A percentile compares a stretch with the other conserved stretches of the same genome.
These are phyloP conservation scores for Lagenaria siceraria DNA, from an alignment of 306 rosid species.

Conservation along the genomic window DNA sequence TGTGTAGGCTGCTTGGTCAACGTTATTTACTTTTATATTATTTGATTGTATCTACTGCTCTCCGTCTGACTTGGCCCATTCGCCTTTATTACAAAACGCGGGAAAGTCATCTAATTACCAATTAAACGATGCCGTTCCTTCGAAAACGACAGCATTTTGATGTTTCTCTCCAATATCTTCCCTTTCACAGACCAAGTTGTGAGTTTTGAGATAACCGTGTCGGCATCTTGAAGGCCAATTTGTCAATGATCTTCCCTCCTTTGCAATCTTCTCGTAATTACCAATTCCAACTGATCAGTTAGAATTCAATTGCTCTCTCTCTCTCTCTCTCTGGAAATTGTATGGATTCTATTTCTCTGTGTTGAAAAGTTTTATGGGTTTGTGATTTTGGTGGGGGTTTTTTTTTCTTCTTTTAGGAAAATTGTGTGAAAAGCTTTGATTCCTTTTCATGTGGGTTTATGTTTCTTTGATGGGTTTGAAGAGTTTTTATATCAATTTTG, in stretches of 20 bases:
- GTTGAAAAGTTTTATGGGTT: not conserved
- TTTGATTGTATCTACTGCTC: not conserved
- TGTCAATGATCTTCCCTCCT: not conserved
- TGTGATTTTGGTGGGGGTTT: not conserved
- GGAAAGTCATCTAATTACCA: not conserved
- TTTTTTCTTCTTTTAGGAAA: not conserved
- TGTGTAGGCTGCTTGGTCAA: not conserved
- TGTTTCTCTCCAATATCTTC: not conserved
- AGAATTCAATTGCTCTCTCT: not conserved
- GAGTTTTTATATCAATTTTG: not conserved
- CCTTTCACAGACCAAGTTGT: not conserved
- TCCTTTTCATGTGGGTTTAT: not conserved
- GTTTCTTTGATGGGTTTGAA: not conserved
- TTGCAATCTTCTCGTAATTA: not conserved
- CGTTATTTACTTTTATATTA: not conserved
- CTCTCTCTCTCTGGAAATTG: not conserved
- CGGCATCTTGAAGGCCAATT: not conserved
- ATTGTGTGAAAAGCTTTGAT: not conserved
- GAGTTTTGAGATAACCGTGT: not conserved
- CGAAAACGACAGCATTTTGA: not conserved
- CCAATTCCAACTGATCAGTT: not conserved
- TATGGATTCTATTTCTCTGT: not conserved
- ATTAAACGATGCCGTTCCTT: not conserved
- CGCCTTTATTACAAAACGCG: not conserved
- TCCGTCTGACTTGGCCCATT: constrained; percentile 3